Conservation (phyloP, 768 basidiomycete genomes). For the Ramaria rubella region DNA sequence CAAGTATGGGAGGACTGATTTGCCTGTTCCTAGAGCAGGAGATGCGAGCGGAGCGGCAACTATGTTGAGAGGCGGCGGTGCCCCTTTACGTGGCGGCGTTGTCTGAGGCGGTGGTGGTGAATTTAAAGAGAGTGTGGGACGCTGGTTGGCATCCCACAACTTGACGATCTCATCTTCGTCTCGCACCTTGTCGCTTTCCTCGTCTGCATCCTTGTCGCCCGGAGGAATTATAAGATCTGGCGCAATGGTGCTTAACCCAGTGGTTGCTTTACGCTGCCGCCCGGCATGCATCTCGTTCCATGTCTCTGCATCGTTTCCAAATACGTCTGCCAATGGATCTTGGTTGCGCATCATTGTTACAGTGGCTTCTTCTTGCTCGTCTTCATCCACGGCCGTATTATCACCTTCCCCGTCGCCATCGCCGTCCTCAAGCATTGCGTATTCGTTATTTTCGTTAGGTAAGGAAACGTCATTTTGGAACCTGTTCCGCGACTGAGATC, state of each 20-base stretch:
- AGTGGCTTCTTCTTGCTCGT: constrained; percentile 14
- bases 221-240: constrained; percentile 13
- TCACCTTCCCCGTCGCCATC: constrained; percentile 33
- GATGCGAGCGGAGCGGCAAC: neutral
- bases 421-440: constrained; percentile 16
- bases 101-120: neutral
- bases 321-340: no score
- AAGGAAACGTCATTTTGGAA: neutral
- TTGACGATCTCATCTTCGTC: constrained; percentile 16
- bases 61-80: constrained; percentile 6
- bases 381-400: constrained; percentile 19
- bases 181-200: constrained; percentile 27
- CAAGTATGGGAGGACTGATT: neutral
- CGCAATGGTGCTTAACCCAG: constrained; percentile 34
- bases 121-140: constrained; percentile 7
- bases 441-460: neutral
- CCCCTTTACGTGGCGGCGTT: constrained; percentile 1
- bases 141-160: constrained; percentile 16
- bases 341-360: no score
- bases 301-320: constrained; percentile 54
- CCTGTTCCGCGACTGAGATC: neutral
- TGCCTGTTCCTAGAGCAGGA: neutral
- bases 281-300: constrained; percentile 47
- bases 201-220: constrained; percentile 19
- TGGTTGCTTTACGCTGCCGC: neutral